Conservation (phyloP, 2,329 filamentous ascomycete genomes). For the Stylonectria norvegica region DNA sequence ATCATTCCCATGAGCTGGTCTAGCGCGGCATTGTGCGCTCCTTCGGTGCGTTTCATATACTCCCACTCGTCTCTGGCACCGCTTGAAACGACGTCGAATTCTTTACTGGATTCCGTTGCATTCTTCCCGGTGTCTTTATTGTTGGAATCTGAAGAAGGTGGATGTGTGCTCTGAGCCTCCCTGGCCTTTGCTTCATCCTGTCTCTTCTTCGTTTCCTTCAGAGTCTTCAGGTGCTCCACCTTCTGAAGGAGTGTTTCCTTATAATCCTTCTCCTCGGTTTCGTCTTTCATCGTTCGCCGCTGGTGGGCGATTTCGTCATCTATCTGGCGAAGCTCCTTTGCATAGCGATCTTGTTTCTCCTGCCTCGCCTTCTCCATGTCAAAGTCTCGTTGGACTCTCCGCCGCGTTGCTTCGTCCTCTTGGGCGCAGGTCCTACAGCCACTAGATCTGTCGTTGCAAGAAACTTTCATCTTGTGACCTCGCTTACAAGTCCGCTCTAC, state of each 20-base stretch:
- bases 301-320: conserved; percentile 54
- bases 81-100: not conserved
- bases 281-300: conserved; percentile 40
- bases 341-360: conserved; percentile 43
- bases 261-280: conserved; percentile 43
- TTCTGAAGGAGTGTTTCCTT: conserved; percentile 44
- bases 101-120: not conserved
- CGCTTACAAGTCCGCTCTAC: conserved; percentile 48
- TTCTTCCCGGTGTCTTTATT: not conserved
- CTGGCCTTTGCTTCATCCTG: conserved; percentile 12
- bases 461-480: conserved; percentile 45
- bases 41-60: conserved; percentile 52
- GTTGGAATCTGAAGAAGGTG: not conserved
- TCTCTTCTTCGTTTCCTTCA: conserved; percentile 33
- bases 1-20: conserved; percentile 68
- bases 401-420: conserved; percentile 45
- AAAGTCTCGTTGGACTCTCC: conserved; percentile 43
- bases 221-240: conserved; percentile 41
- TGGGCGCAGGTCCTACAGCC: conserved; percentile 50
- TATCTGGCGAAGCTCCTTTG: conserved; percentile 42
- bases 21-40: conserved; percentile 49
- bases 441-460: conserved; percentile 41
- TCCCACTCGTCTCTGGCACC: conserved; percentile 57
- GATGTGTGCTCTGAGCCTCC: not conserved
- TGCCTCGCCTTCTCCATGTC: conserved; percentile 49